phyloP scores from a whole-genome alignment of 495 filamentous ascomycete genomes.

The Hyaloscypha bicolor region DNA sequence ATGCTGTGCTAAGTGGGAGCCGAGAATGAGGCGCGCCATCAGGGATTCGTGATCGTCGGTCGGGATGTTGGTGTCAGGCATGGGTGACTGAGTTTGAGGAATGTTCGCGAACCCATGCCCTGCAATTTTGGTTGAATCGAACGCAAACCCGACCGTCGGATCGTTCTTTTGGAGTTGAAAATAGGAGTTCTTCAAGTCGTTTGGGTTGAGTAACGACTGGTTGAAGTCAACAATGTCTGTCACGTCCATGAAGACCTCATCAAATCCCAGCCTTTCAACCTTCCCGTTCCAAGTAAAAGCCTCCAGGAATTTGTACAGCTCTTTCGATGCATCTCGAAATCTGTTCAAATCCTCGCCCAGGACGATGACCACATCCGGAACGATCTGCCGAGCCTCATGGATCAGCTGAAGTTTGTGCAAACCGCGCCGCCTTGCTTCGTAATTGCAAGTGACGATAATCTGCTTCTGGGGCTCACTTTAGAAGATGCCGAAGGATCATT shows the following conservation, averaged over 20 bases:
- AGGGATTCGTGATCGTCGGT: slow-evolving; percentile 34
- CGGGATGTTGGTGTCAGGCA: slow-evolving; percentile 12
- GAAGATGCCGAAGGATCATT: background rate
- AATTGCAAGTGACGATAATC: slow-evolving; percentile 95
- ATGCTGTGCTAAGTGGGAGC: slow-evolving; percentile 73
- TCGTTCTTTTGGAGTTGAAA: slow-evolving; percentile 77
- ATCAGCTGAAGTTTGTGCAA: slow-evolving; percentile 84
- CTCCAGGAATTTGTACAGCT: slow-evolving; percentile 69
- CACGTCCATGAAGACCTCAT: slow-evolving; percentile 78
- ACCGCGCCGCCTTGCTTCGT: slow-evolving; percentile 76
- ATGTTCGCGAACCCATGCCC: slow-evolving; percentile 58
- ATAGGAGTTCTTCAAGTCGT: slow-evolving; percentile 68
- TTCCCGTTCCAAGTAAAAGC: slow-evolving; percentile 72
- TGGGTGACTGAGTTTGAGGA: slow-evolving; percentile 18
- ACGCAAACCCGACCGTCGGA: slow-evolving; percentile 77
- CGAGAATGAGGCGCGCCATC: slow-evolving; percentile 61
- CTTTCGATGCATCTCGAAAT: slow-evolving; percentile 85
- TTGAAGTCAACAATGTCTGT: slow-evolving; percentile 88
- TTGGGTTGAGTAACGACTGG: slow-evolving; percentile 63
- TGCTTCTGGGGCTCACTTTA: slow-evolving; percentile 57
- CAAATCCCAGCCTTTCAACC: slow-evolving; percentile 81
- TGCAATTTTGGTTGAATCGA: slow-evolving; percentile 64
- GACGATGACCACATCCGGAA: slow-evolving; percentile 82
- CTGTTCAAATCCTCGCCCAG: slow-evolving; percentile 84
- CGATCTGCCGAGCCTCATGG: slow-evolving; percentile 74